phyloP scores from a whole-genome alignment of 148 eudicot genomes.

The Limonium bicolor region DNA sequence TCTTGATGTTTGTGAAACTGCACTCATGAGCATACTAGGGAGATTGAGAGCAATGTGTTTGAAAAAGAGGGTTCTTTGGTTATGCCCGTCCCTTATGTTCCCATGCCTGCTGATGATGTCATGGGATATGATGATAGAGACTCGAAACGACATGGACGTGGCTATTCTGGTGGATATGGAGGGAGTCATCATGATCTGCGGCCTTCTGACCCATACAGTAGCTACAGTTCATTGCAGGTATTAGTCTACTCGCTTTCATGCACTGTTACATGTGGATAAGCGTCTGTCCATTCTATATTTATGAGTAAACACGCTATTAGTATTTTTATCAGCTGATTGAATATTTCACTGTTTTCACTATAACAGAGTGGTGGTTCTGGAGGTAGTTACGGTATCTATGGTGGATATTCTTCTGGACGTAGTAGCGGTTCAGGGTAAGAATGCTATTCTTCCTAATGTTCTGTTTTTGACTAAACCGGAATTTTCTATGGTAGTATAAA shows the following conservation, averaged over 20 bases:
- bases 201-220: conserved; percentile 52
- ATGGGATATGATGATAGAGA: conserved; percentile 70
- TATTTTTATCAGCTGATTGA: not conserved
- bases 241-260: not conserved
- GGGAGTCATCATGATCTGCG: conserved; percentile 46
- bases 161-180: conserved; percentile 75
- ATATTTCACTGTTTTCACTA: not conserved
- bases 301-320: not conserved
- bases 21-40: conserved; percentile 65
- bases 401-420: conserved; percentile 76
- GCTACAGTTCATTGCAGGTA: conserved; percentile 75
- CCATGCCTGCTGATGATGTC: conserved; percentile 52
- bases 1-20: conserved; percentile 71
- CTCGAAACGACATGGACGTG: conserved; percentile 59
- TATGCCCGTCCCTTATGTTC: conserved; percentile 83
- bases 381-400: conserved; percentile 70
- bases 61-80: conserved; percentile 82
- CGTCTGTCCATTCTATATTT: not conserved
- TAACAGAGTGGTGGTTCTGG: conserved; percentile 46
- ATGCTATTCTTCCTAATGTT: not conserved
- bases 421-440: conserved; percentile 67
- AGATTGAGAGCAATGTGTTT: conserved; percentile 78
- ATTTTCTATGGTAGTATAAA: no score
- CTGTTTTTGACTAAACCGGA: not conserved
- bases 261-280: not conserved